Conservation (phyloP, 345 rosid species). For the Linum usitatissimum region DNA sequence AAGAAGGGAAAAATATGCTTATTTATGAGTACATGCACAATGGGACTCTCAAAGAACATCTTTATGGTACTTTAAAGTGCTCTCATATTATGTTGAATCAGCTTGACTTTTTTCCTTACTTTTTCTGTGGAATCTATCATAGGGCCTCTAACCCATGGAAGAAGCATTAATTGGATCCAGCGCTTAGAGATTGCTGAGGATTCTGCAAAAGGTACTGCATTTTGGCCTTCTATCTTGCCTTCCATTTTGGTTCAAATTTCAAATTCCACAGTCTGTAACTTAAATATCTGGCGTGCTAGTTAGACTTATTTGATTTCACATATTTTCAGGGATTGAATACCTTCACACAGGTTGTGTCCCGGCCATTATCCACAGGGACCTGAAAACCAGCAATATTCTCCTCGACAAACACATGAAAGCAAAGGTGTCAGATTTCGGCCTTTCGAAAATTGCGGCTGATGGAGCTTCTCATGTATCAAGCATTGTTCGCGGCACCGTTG, state of each 20-base stretch:
- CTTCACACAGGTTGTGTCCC: slow-evolving; percentile 98
- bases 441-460: slow-evolving; percentile 76
- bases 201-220: slow-evolving; percentile 64
- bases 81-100: slow-evolving; percentile 1
- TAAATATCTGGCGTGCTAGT: slow-evolving; percentile 10
- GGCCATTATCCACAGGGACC: slow-evolving; percentile 86
- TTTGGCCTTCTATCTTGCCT: not conserved
- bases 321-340: slow-evolving; percentile 73
- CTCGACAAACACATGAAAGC: slow-evolving; percentile 79
- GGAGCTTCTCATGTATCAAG: slow-evolving; percentile 96
- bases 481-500: slow-evolving; percentile 95
- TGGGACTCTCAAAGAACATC: slow-evolving; percentile 98
- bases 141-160: slow-evolving; percentile 54
- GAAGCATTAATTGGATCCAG: slow-evolving; percentile 71
- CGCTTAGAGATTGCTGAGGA: slow-evolving; percentile 98
- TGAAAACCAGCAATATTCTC: slow-evolving; percentile 92
- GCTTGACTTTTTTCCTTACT: slow-evolving; percentile 8
- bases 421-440: slow-evolving; percentile 95
- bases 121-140: slow-evolving; percentile 3
- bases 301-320: slow-evolving; percentile 9
- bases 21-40: slow-evolving; percentile 93
- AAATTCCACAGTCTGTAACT: not conserved
- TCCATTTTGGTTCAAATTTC: not conserved
- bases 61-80: slow-evolving; percentile 49
- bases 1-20: slow-evolving; percentile 74